Evolutionary conservation across 768 basidiomycete species (phyloP), one percentile per base, ranked within the genome.

Genomic region (Suillus subaureus): DNA sequence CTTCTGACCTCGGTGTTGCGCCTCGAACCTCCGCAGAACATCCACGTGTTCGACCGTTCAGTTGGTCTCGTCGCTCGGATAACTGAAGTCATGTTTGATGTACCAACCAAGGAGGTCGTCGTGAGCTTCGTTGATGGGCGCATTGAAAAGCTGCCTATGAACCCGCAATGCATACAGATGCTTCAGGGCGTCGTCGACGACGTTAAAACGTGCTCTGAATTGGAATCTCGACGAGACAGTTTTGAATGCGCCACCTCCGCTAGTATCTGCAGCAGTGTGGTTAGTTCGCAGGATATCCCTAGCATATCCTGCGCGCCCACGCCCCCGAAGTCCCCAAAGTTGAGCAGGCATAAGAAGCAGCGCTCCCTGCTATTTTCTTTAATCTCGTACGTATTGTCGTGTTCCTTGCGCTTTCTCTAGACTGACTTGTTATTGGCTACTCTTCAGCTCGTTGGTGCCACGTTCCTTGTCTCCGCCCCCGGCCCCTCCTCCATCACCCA

Each of bases 301-400:
- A 57, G 66, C 16, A 18, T 26, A 35, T 37, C 33, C 31, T 51
- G 67, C 39, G 51, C 66, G 39, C n/a, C n/a, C n/a, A n/a, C n/a
- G n/a, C 69, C 77, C 43, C 70, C 75, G 11, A 69, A 72, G 61
- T 61, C 79, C 47, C 70, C 70, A 51, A 84, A 80, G 70, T 69
- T 69, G 4, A 71, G 78, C 49, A 85, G 83, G 67, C 89, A 91
- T 69, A 91, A 89, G 78, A 90, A 87, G 69, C 87, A 89, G 69
- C 82, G 87, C 52, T 92, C 91, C 18, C 73, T 92, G 66, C 79
- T 91, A 57, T 89, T 88, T 84, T 84, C 88, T 8, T 78, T 93
- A 47, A 85, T 92, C 65, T 83, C 87, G 83, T 89, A 78, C 61
- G 83, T 66, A 68, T 70, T 62, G 31, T 64, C 21, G 58, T 55